These are phyloP conservation scores for Diutina siamensis DNA, from an alignment of 1,139 yeast genomes.

Conservation along the genomic window DNA sequence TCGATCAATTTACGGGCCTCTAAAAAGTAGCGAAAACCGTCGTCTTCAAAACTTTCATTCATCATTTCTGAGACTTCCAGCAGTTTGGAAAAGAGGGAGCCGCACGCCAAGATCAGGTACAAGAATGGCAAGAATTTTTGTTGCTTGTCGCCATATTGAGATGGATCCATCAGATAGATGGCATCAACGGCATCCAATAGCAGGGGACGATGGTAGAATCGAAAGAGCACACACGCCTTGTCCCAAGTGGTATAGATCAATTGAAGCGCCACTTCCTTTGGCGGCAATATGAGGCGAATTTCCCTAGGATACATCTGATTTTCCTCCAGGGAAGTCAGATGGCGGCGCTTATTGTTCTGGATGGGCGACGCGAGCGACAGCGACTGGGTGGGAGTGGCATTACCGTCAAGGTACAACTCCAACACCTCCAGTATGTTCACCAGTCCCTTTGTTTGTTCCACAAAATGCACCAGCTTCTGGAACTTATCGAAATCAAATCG, in stretches of 20 bases:
- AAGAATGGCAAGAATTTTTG: slow-evolving; percentile 69
- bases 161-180: slow-evolving; percentile 51
- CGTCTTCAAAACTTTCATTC: slow-evolving; percentile 1
- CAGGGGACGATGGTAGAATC: slow-evolving; percentile 81
- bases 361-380: slow-evolving; percentile 8
- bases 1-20: slow-evolving; percentile 7
- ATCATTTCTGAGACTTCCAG: neutral
- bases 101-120: slow-evolving; percentile 39
- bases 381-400: slow-evolving; percentile 8
- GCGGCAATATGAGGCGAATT: slow-evolving; percentile 63
- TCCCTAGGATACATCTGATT: slow-evolving; percentile 16
- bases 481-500: slow-evolving; percentile 26
- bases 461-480: slow-evolving; percentile 15
- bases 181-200: slow-evolving; percentile 53
- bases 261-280: slow-evolving; percentile 59
- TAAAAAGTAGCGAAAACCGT: slow-evolving; percentile 4
- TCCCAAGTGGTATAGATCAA: slow-evolving; percentile 74
- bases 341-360: slow-evolving; percentile 8
- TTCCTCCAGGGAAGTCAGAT: slow-evolving; percentile 6
- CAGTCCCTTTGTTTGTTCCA: slow-evolving; percentile 14
- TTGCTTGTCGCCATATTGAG: slow-evolving; percentile 60
- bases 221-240: slow-evolving; percentile 71
- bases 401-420: slow-evolving; percentile 18
- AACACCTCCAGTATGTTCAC: slow-evolving; percentile 15
- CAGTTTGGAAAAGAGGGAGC: slow-evolving; percentile 8